Evolutionary conservation across 768 basidiomycete genomes (phyloP).

Genomic region (Mycena epipterygia): DNA sequence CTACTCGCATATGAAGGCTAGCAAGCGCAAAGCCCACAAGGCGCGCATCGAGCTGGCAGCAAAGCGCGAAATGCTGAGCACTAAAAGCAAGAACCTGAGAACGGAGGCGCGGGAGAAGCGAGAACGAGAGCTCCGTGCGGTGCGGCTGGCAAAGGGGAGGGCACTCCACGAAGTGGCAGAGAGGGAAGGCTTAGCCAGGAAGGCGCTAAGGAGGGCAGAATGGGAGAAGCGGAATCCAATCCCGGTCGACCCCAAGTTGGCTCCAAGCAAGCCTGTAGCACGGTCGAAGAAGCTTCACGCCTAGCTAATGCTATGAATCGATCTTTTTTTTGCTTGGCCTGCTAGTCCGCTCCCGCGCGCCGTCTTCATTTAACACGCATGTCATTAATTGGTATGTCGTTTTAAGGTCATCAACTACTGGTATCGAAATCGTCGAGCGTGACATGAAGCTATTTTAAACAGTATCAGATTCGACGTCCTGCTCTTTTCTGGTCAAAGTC

Average conservation of each 20-base stretch:
- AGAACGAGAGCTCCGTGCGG: not conserved
- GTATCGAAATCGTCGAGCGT: too few relatives aligned
- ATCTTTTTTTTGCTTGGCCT: too few relatives aligned
- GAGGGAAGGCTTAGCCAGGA: not conserved
- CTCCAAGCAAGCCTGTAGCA: not conserved
- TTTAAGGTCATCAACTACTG: too few relatives aligned
- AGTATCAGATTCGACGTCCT: too few relatives aligned
- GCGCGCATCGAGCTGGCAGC: conserved; percentile 22
- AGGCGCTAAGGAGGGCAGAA: conserved; percentile 12
- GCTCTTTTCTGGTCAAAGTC: too few relatives aligned
- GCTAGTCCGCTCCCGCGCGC: too few relatives aligned
- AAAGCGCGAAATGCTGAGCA: conserved; percentile 12
- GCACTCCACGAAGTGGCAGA: conserved; percentile 22
- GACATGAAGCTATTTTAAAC: too few relatives aligned
- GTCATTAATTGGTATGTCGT: too few relatives aligned
- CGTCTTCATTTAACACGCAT: too few relatives aligned
- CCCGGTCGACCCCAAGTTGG: conserved; percentile 1
- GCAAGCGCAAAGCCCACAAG: conserved; percentile 31
- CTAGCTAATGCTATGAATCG: too few relatives aligned
- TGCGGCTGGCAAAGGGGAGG: not conserved
- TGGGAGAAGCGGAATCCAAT: conserved; percentile 24
- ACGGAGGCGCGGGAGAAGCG: conserved; percentile 3
- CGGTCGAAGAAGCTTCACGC: conserved; percentile 2
- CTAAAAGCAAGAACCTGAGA: not conserved
- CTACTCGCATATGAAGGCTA: conserved; percentile 37